A percentile compares a stretch with the other conserved stretches of the same genome.
Conservation (phyloP, 306 rosid species). For the Lupinus albus region DNA sequence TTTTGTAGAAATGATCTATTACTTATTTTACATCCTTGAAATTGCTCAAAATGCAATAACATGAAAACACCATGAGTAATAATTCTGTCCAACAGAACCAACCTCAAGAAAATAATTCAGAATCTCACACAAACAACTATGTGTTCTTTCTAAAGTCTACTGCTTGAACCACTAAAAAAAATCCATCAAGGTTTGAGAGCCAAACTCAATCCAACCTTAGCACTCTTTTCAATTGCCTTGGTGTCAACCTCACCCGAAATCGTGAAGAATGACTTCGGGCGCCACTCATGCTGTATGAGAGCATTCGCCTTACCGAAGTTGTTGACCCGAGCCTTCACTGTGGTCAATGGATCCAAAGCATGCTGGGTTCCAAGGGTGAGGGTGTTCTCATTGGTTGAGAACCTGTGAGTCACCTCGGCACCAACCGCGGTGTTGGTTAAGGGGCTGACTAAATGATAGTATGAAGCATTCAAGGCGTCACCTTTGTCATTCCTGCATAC, state of each 20-base stretch:
- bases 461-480: constrained; percentile 74
- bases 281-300: constrained; percentile 96
- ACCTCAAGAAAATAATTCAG: constrained; percentile 39
- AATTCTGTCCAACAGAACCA: constrained; percentile 32
- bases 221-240: constrained; percentile 82
- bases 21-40: constrained; percentile 45
- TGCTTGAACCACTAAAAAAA: constrained; percentile 32
- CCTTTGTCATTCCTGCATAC: constrained; percentile 75
- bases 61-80: constrained; percentile 30
- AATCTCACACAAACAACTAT: constrained; percentile 38
- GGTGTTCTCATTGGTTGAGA: constrained; percentile 72
- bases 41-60: constrained; percentile 32
- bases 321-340: constrained; percentile 72
- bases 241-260: constrained; percentile 90
- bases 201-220: constrained; percentile 79
- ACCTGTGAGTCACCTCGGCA: constrained; percentile 73
- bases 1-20: constrained; percentile 37
- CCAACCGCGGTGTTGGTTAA: constrained; percentile 71
- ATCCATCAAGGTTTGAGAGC: constrained; percentile 80
- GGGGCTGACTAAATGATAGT: constrained; percentile 69
- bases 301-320: constrained; percentile 72
- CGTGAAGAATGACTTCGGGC: constrained; percentile 82
- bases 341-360: constrained; percentile 73
- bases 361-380: constrained; percentile 79
- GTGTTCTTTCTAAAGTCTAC: constrained; percentile 48